Evolutionary conservation across 163 green algal genomes (phyloP).

Genomic region (Picocystis sp.): DNA sequence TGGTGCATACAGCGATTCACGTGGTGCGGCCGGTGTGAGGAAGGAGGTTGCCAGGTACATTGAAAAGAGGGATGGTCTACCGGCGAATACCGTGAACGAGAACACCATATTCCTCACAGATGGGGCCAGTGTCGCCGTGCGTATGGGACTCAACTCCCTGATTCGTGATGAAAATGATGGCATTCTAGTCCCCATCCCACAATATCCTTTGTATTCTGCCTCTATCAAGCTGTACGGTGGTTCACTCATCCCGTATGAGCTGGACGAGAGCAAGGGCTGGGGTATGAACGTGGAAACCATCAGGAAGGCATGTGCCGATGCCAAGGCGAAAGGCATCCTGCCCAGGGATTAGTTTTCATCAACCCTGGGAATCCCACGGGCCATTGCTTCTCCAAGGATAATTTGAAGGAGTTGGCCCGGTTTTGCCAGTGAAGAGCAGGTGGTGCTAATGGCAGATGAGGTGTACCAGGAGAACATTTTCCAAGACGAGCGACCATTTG

Average conservation of each 20-base stretch:
- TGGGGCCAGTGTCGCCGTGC: constrained; percentile 55
- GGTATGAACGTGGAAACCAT: constrained; percentile 43
- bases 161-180: constrained; percentile 52
- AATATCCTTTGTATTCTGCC: constrained; percentile 68
- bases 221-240: constrained; percentile 43
- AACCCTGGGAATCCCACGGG: constrained; percentile 43
- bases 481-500: constrained; percentile 66
- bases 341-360: constrained; percentile 27
- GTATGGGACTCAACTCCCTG: constrained; percentile 51
- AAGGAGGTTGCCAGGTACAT: constrained; percentile 79
- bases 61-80: constrained; percentile 33
- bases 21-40: constrained; percentile 43
- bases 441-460: constrained; percentile 84
- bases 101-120: constrained; percentile 76
- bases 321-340: constrained; percentile 5
- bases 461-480: constrained; percentile 84
- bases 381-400: constrained; percentile 57
- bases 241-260: constrained; percentile 57
- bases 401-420: constrained; percentile 70
- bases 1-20: constrained; percentile 70
- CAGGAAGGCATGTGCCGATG: constrained; percentile 14
- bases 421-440: constrained; percentile 67
- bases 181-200: constrained; percentile 75
- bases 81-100: constrained; percentile 14
- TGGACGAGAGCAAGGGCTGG: constrained; percentile 61